Evolutionary conservation across 2,329 filamentous ascomycete species (phyloP), one percentile per base, ranked within the genome.

Genomic region (Aspergillus alliaceus): DNA sequence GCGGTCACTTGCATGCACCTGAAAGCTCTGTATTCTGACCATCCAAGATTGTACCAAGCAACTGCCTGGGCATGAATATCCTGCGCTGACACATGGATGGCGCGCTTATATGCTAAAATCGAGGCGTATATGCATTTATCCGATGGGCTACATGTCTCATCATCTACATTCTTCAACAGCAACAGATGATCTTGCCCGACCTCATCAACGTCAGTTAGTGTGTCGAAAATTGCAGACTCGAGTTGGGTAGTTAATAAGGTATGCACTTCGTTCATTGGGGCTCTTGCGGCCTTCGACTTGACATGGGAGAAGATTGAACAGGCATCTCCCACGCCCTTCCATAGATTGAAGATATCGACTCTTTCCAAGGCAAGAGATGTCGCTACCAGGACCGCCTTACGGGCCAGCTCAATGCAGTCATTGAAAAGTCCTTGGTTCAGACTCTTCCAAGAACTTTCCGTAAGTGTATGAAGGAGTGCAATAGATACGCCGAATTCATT

Each of bases 21-120:
- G 69, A 96, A 90, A 0, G 92, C 90, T 44, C 89, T 85, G 70
- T 95, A 86, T 72, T 99, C 95, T 1, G 91, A 90, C 90, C 93
- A 98, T 40, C 95, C 95, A 18, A 99, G 80, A 68, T 99, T 99
- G 75, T 96, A 99, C 83, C 93, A 95, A 0, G 93, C 91, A n/a
- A 98, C 90, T 1, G 95, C 91, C 74, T 96, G 93, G 3, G 93
- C 93, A 71, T 97, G 90, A 7, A 85, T 72, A 68, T 99, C 93
- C 57, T 87, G 80, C 1, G 86, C 79, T 15, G 88, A 89, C 37
- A 87, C 84, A 64, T 89, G 79, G 14, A 98, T 87, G 7, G 92
- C 92, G 61, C 90, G 85, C 72, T 98, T 99, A 72, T 96, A 90
- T 6, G 91, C 90, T 18, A 98, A 78, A 27, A 98, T 90, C 0